A percentile compares a stretch with the other conserved stretches of the same genome.
phyloP scores from a whole-genome alignment of 2,329 filamentous ascomycete genomes.

The Dactylonectria estremocensis region DNA sequence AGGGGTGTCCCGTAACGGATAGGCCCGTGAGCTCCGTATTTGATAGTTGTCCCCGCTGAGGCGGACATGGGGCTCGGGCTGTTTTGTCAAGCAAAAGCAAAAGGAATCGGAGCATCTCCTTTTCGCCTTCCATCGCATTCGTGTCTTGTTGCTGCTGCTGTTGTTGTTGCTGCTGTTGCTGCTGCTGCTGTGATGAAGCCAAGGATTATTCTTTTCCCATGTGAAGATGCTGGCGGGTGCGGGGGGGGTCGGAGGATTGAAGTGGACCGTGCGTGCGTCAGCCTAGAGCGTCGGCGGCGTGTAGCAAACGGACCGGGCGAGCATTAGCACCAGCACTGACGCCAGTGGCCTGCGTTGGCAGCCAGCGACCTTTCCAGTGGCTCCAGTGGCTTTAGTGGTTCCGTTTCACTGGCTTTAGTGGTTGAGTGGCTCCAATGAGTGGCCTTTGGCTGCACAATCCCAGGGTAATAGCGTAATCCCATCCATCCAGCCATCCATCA shows the following conservation, averaged over 20 bases:
- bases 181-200: background rate
- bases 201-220: background rate
- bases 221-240: background rate
- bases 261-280: conserved; percentile 10
- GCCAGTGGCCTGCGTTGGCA: background rate
- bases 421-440: background rate
- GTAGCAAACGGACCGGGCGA: background rate
- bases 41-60: background rate
- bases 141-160: background rate
- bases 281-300: background rate
- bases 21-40: background rate
- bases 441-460: background rate
- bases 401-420: background rate
- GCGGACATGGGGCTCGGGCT: background rate
- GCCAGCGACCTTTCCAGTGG: background rate
- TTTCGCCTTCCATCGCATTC: no score
- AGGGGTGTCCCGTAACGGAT: background rate
- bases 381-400: background rate
- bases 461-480: background rate
- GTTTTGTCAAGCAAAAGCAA: background rate
- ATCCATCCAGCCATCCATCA: background rate
- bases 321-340: conserved; percentile 1
- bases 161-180: no score
- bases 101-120: no score
- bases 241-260: background rate